Percentiles rank a stretch among this genome's conserved stretches.
These are phyloP conservation scores for Neurospora sp. DNA, from an alignment of 495 filamentous ascomycete species.

Conservation along the genomic window DNA sequence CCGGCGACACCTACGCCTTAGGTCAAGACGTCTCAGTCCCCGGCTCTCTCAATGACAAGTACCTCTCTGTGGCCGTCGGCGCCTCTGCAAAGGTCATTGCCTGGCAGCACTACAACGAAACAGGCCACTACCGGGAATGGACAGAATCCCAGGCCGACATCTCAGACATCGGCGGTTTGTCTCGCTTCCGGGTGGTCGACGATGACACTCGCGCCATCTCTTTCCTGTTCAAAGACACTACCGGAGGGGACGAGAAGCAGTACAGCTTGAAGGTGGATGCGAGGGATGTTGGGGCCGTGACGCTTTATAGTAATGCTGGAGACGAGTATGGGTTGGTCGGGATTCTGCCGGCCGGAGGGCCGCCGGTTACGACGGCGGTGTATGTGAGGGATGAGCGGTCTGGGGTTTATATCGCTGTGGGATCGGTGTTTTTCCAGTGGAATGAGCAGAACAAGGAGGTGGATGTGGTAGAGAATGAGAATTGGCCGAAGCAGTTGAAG, in stretches of 20 bases:
- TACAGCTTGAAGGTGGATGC: slow-evolving; percentile 3
- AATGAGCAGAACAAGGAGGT: background rate
- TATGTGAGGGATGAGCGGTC: background rate
- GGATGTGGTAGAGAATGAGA: slow-evolving; percentile 2
- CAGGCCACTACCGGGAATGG: slow-evolving; percentile 2
- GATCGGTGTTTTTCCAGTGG: slow-evolving; percentile 5
- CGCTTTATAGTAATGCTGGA: background rate
- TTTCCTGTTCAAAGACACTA: slow-evolving; percentile 1
- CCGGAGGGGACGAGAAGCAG: background rate
- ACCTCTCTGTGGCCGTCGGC: slow-evolving; percentile 1
- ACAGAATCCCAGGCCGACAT: background rate
- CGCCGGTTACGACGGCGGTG: slow-evolving; percentile 2
- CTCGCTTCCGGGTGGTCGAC: background rate
- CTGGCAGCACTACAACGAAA: slow-evolving; percentile 5
- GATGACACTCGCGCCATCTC: slow-evolving; percentile 1
- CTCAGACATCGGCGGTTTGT: background rate
- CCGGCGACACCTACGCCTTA: background rate
- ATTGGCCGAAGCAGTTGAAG: slow-evolving; percentile 4
- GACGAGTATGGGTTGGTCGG: background rate
- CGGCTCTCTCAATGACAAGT: slow-evolving; percentile 3
- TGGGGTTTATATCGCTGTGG: background rate
- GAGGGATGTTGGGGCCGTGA: background rate
- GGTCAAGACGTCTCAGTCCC: background rate
- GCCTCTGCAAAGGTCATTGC: slow-evolving; percentile 2
- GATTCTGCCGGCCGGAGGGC: background rate